These are phyloP conservation scores for Cyberlindnera galapagoensis DNA, from an alignment of 805 yeast genomes.

Conservation along the genomic window DNA sequence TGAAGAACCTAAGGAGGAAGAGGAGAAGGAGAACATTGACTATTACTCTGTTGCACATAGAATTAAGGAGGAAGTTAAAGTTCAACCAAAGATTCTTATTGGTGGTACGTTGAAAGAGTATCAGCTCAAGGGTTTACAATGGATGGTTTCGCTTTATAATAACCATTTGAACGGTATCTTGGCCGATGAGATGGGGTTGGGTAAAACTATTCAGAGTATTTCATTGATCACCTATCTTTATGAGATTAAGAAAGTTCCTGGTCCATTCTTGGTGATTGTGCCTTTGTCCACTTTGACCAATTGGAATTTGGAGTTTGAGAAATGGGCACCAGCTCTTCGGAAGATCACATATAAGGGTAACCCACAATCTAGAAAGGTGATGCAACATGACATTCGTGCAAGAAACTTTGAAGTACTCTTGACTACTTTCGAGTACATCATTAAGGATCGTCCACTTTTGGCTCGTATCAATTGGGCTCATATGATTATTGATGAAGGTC, in stretches of 20 bases:
- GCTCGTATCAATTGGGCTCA: slow-evolving; percentile 71
- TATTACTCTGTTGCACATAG: slow-evolving; percentile 80
- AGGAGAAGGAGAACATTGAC: slow-evolving; percentile 56
- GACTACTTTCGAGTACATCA: slow-evolving; percentile 79
- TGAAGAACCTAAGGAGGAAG: slow-evolving; percentile 33
- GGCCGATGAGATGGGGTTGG: slow-evolving; percentile 99
- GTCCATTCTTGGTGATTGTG: slow-evolving; percentile 73
- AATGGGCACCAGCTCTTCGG: slow-evolving; percentile 80
- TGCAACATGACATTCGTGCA: slow-evolving; percentile 55
- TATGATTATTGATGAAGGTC: slow-evolving; percentile 90
- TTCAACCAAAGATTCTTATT: slow-evolving; percentile 62
- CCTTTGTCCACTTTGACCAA: slow-evolving; percentile 81
- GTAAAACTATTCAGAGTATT: slow-evolving; percentile 87
- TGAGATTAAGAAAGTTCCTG: slow-evolving; percentile 58
- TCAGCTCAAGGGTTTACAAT: slow-evolving; percentile 88
- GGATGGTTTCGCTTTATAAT: slow-evolving; percentile 97
- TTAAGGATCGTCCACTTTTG: slow-evolving; percentile 67
- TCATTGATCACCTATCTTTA: slow-evolving; percentile 65
- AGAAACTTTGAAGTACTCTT: slow-evolving; percentile 72
- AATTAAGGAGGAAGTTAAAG: slow-evolving; percentile 56
- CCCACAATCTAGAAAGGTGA: slow-evolving; percentile 60
- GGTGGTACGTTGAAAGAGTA: slow-evolving; percentile 81
- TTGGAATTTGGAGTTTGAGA: slow-evolving; percentile 81
- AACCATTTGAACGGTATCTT: slow-evolving; percentile 94
- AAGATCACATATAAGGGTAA: slow-evolving; percentile 74